Conservation (phyloP, 371 early-diverging fungal genomes). For the Entomophthora muscae region DNA sequence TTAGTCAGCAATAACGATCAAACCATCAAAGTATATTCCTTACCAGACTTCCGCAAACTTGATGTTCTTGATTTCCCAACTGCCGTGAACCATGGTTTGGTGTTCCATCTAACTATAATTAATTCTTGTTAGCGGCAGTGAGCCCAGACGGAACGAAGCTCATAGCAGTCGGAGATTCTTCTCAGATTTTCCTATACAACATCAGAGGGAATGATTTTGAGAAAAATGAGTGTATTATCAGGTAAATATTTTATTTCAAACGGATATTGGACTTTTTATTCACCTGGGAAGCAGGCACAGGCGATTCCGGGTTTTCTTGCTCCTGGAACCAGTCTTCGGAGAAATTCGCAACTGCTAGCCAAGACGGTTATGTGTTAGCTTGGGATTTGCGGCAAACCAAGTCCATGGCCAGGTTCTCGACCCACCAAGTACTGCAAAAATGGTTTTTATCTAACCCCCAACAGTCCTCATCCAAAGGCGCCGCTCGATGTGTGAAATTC, state of each 20-base stretch:
- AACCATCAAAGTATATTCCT: constrained; percentile 67
- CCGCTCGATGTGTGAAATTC: constrained; percentile 70
- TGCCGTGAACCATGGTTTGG: constrained; percentile 60
- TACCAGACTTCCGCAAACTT: constrained; percentile 47
- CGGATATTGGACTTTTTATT: too few species aligned
- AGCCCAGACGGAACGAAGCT: constrained; percentile 68
- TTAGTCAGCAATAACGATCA: constrained; percentile 88
- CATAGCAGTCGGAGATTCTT: constrained; percentile 74
- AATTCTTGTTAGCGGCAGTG: constrained; percentile 32
- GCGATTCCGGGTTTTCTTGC: constrained; percentile 49
- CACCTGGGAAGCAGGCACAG: too few species aligned
- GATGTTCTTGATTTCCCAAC: constrained; percentile 56
- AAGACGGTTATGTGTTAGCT: constrained; percentile 60
- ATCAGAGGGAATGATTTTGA: constrained; percentile 38
- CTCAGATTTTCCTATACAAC: constrained; percentile 61
- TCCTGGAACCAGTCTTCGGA: constrained; percentile 62
- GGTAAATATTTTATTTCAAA: too few species aligned
- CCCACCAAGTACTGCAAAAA: constrained; percentile 17
- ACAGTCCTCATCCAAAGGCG: constrained; percentile 50
- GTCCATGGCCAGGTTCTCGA: constrained; percentile 23
- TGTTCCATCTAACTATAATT: background rate
- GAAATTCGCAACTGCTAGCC: constrained; percentile 60
- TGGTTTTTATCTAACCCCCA: background rate
- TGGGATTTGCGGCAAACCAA: constrained; percentile 55
- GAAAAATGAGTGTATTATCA: constrained; percentile 38